These are phyloP conservation scores for Tetrastigma voinierianum DNA, from an alignment of 164 flowering plant species.

Conservation along the genomic window DNA sequence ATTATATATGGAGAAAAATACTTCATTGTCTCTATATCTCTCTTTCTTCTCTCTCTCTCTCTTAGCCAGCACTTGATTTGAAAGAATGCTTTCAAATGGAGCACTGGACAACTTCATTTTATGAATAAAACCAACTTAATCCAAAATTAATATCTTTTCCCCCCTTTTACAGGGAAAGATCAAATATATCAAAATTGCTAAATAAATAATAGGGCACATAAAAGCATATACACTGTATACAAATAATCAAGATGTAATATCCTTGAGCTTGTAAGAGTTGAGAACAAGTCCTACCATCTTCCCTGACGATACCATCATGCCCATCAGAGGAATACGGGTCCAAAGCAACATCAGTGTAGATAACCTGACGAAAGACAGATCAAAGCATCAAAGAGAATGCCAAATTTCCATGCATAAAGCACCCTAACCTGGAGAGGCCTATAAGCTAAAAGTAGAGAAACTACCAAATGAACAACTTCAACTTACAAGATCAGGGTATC, in stretches of 20 bases:
- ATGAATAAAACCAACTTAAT: too few relatives aligned
- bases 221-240: too few relatives aligned
- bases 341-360: conserved; percentile 95
- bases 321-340: conserved; percentile 97
- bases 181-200: too few relatives aligned
- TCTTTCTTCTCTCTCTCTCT: too few relatives aligned
- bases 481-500: conserved; percentile 92
- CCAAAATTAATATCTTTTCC: too few relatives aligned
- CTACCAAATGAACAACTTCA: neutral
- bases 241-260: neutral
- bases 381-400: neutral
- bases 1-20: too few relatives aligned
- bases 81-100: too few relatives aligned
- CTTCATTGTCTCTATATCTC: too few relatives aligned
- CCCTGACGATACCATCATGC: conserved; percentile 97
- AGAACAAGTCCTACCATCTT: conserved; percentile 73
- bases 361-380: conserved; percentile 51
- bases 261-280: neutral
- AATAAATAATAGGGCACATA: too few relatives aligned
- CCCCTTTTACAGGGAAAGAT: too few relatives aligned
- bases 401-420: neutral
- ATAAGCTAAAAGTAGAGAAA: neutral
- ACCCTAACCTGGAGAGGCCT: neutral
- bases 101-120: too few relatives aligned
- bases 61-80: too few relatives aligned